A percentile compares a stretch with the other conserved stretches of the same genome.
Conservation (phyloP, 768 basidiomycete genomes). For the Tephrocybe rancida region DNA sequence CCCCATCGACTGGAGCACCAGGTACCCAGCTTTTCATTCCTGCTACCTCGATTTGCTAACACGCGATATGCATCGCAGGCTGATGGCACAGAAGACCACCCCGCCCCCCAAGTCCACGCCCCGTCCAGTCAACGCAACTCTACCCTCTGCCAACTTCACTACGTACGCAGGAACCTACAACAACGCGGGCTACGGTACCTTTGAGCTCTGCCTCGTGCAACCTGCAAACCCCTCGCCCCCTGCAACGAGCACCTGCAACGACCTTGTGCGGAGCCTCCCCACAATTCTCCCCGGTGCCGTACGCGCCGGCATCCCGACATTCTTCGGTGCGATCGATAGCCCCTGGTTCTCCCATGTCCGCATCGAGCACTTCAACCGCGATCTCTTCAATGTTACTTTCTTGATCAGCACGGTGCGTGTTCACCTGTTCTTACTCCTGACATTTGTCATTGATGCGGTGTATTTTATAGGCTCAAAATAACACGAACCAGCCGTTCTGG, state of each 20-base stretch:
- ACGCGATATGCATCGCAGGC: no score
- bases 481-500: conserved; percentile 24
- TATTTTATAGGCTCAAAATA: conserved; percentile 12
- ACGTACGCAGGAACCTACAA: conserved; percentile 19
- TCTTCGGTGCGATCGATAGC: conserved; percentile 21
- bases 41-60: no score
- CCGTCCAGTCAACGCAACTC: conserved; percentile 18
- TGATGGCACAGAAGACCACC: no score
- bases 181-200: conserved; percentile 18
- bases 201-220: conserved; percentile 21
- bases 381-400: conserved; percentile 21
- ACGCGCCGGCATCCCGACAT: conserved; percentile 22
- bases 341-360: conserved; percentile 19
- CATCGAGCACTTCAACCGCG: conserved; percentile 25
- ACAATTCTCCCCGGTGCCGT: conserved; percentile 22
- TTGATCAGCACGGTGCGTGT: conserved; percentile 20
- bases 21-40: conserved; percentile 18
- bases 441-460: neutral
- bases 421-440: neutral
- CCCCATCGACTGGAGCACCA: conserved; percentile 24
- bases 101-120: conserved; percentile 7
- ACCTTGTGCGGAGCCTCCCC: conserved; percentile 15
- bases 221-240: conserved; percentile 10
- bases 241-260: conserved; percentile 14
- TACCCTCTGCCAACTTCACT: conserved; percentile 14